Conservation (phyloP, 164 flowering plant genomes). For the Magnolia officinalis region DNA sequence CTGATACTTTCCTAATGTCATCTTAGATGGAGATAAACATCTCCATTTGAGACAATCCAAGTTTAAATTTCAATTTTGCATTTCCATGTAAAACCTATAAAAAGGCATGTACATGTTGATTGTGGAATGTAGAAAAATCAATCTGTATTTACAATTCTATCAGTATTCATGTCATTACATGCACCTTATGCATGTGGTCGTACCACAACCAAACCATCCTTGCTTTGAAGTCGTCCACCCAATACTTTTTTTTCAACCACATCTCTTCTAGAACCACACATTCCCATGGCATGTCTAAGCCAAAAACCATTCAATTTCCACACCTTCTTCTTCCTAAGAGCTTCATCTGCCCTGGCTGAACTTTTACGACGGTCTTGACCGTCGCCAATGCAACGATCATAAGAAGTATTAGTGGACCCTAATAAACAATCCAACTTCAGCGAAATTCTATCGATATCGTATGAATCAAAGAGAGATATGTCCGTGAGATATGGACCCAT, state of each 20-base stretch:
- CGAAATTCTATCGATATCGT: slow-evolving; percentile 48
- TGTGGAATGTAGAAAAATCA: no score
- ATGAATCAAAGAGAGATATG: slow-evolving; percentile 43
- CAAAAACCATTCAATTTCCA: slow-evolving; percentile 19
- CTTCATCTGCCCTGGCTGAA: background rate
- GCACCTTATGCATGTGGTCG: no score
- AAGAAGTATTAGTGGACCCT: slow-evolving; percentile 13
- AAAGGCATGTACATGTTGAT: no score
- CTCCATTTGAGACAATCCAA: no score
- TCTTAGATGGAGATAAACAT: no score
- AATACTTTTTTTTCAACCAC: slow-evolving; percentile 25
- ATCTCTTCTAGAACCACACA: slow-evolving; percentile 34
- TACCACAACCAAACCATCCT: background rate
- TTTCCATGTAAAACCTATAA: no score
- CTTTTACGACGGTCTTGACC: background rate
- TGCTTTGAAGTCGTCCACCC: slow-evolving; percentile 9
- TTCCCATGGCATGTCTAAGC: slow-evolving; percentile 22
- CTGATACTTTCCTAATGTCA: no score
- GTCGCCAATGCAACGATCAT: background rate
- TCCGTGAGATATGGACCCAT: slow-evolving; percentile 11
- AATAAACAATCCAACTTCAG: slow-evolving; percentile 29
- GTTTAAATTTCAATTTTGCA: no score
- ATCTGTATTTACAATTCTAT: no score
- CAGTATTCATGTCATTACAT: no score
- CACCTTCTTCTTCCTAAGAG: slow-evolving; percentile 18